Base-by-base conservation (phyloP, 164 flowering plant species). In the Santalum album region DNA sequence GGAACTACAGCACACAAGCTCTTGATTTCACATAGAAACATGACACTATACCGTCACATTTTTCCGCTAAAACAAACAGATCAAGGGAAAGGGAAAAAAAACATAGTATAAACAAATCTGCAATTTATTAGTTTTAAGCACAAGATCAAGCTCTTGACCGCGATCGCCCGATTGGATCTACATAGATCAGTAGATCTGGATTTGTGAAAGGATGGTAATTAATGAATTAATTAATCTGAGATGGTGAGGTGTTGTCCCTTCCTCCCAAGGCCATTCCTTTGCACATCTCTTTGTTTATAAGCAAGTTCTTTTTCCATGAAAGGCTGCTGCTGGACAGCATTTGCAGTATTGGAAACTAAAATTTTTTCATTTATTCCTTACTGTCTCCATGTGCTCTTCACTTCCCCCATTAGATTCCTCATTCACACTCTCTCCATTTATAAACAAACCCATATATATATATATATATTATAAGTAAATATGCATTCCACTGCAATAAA, bases 311-410 rank as follows among this genome's bases (percentile, higher is more conserved):
- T 68, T 65, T 62, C 65, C 70, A 65, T 69, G 67, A 38, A 69
- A 62, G 67, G 60, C 62, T 40, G 25, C 40, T 14, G 36, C 76
- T 58, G 11, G 77, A 72, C 77, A 73, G 51, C 45, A 60, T 71
- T 72, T 54, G 69, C 72, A 65, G 65, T 3, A 57, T 55, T 59
- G 55, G 65, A 64, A 59, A 44, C 35, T 63, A 17, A 16, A 46
- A 38, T 24, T 26, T 35, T 12, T 59, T 36, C 43, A 20, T 21
- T 26, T 43, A 32, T 56, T 38, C 65, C 55, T 67, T 38, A 12
- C 27, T 29, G 25, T 63, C 36, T 58, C 58, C 84, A 79, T 72
- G 78, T 71, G 80, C 74, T 43, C 48, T 61, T 67, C 75, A 66
- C 72, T 66, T n/a, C 62, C 32, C 56, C 53, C 53, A 24, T 17